These are phyloP conservation scores for Aschersonia sp. DNA, from an alignment of 2,329 filamentous ascomycete species.

Conservation along the genomic window DNA sequence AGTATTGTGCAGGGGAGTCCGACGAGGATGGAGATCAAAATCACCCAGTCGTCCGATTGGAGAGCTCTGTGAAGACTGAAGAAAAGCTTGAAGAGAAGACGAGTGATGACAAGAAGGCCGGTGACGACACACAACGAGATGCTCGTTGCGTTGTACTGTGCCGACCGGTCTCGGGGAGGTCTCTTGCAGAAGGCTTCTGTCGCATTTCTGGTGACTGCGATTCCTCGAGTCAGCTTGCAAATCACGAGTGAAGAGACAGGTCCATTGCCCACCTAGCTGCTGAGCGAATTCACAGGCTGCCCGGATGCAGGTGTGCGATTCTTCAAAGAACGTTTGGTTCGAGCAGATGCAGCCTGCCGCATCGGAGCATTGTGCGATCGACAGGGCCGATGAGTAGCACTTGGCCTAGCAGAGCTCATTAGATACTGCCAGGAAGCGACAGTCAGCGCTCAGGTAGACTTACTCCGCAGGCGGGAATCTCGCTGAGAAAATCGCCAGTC, in stretches of 20 bases:
- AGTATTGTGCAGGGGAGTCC: conserved; percentile 12
- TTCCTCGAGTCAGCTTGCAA: background rate
- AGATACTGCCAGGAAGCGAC: background rate
- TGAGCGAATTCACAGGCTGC: background rate
- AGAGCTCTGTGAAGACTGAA: conserved; percentile 15
- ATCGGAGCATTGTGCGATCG: background rate
- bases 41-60: conserved; percentile 17
- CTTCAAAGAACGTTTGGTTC: background rate
- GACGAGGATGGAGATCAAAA: conserved; percentile 9
- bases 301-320: background rate
- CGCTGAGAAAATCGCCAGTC: background rate
- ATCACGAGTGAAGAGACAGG: no score
- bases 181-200: conserved; percentile 3
- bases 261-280: background rate
- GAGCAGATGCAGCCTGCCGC: background rate
- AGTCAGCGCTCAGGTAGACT: background rate
- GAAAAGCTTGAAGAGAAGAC: conserved; percentile 11
- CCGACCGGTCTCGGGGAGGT: conserved; percentile 2
- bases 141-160: conserved; percentile 2
- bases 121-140: conserved; percentile 8
- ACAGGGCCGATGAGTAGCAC: background rate
- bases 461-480: background rate
- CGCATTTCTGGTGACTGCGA: conserved; percentile 2
- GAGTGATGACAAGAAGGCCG: conserved; percentile 6
- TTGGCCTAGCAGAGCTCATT: background rate